Evolutionary conservation across 305 asterid genomes (phyloP).

Genomic region (Fraxinus velutina): DNA sequence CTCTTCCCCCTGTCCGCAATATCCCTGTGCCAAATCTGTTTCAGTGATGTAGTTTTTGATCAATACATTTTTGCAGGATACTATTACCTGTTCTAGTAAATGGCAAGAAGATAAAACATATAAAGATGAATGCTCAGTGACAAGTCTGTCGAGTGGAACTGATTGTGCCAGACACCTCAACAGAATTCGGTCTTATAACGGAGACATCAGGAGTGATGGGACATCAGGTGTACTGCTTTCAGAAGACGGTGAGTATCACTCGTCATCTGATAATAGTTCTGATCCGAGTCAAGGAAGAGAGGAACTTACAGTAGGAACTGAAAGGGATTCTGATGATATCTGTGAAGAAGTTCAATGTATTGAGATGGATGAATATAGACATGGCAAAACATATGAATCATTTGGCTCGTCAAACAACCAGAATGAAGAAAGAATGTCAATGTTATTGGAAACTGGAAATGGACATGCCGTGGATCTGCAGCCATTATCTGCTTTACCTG

Average conservation of each 20-base stretch:
- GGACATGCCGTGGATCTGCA: constrained; percentile 30
- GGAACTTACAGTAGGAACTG: constrained; percentile 24
- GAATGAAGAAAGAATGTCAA: constrained; percentile 33
- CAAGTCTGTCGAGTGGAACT: constrained; percentile 9
- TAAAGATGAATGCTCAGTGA: constrained; percentile 34
- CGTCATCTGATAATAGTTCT: constrained; percentile 35
- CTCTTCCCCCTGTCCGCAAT: neutral
- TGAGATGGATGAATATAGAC: constrained; percentile 49
- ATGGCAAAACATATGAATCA: constrained; percentile 29
- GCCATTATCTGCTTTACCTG: constrained; percentile 30
- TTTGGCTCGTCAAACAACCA: constrained; percentile 26
- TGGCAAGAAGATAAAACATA: constrained; percentile 15
- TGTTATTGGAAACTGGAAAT: constrained; percentile 27
- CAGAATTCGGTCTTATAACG: constrained; percentile 29
- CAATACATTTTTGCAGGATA: constrained; percentile 19
- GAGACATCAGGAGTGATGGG: constrained; percentile 39
- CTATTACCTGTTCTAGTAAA: neutral
- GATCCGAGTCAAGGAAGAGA: constrained; percentile 29
- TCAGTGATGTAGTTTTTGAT: neutral
- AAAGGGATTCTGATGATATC: constrained; percentile 54
- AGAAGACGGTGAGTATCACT: constrained; percentile 36
- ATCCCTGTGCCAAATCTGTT: neutral
- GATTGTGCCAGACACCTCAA: neutral
- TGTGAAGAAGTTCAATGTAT: constrained; percentile 75
- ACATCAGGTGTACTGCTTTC: constrained; percentile 25